Conservation (phyloP, 208 protist genomes). For the Acanthamoeba quina region DNA sequence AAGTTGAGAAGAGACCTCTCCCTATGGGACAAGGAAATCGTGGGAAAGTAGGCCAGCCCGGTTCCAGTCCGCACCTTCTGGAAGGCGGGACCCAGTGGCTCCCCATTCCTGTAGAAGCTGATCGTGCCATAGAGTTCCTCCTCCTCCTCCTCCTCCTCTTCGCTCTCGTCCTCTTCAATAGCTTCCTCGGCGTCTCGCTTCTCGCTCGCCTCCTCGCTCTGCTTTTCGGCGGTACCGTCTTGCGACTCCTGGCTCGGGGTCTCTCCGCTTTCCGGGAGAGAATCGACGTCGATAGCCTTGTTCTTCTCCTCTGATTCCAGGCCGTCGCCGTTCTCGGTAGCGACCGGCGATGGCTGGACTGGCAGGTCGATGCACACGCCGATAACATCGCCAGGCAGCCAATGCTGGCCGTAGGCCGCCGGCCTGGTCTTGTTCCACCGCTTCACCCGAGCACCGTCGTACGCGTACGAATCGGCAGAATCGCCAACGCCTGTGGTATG, state of each 20-base stretch:
- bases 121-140: slow-evolving; percentile 56
- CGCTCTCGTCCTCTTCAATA: not conserved
- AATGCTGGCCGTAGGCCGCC: slow-evolving; percentile 73
- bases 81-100: slow-evolving; percentile 64
- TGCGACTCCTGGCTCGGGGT: not conserved
- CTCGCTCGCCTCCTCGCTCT: not conserved
- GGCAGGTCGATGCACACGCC: slow-evolving; percentile 78
- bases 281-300: not conserved
- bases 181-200: not conserved
- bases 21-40: slow-evolving; percentile 69
- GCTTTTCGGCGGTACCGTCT: not conserved
- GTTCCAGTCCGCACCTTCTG: slow-evolving; percentile 1
- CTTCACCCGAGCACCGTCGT: slow-evolving; percentile 78
- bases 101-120: slow-evolving; percentile 74
- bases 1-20: slow-evolving; percentile 76
- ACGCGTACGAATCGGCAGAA: slow-evolving; percentile 77
- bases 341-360: not conserved
- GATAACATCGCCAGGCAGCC: slow-evolving; percentile 73
- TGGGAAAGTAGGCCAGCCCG: slow-evolving; percentile 78
- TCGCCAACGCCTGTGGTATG: slow-evolving; percentile 63
- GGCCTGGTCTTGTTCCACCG: slow-evolving; percentile 75
- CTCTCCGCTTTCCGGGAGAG: too few relatives aligned
- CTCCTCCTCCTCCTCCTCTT: slow-evolving; percentile 39
- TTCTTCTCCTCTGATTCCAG: not conserved
- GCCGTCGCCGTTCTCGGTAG: not conserved